phyloP scores from a whole-genome alignment of 306 rosid species.

The Cicer yamashitae region DNA sequence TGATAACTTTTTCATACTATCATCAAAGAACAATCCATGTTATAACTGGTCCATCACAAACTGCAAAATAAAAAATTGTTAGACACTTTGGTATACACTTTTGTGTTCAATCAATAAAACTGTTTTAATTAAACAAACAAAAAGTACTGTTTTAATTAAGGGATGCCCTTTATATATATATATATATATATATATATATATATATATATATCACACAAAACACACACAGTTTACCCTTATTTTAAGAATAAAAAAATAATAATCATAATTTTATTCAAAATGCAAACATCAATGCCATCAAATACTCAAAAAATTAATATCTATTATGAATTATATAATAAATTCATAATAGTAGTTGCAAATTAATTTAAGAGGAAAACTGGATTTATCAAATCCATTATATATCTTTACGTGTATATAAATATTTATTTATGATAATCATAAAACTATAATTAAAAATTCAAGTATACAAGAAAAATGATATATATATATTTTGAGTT shows the following conservation, averaged over 20 bases:
- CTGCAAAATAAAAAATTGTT: constrained; percentile 26
- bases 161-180: too few relatives aligned
- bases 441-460: not conserved
- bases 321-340: not conserved
- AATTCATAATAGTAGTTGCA: not conserved
- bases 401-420: not conserved
- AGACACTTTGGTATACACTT: not conserved
- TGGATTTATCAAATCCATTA: not conserved
- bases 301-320: not conserved
- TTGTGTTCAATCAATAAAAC: not conserved
- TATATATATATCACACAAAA: too few relatives aligned
- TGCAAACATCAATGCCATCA: not conserved
- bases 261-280: not conserved
- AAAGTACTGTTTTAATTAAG: too few relatives aligned
- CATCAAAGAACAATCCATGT: not conserved
- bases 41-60: not conserved
- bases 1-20: not conserved
- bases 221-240: too few relatives aligned
- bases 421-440: not conserved
- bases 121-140: not conserved
- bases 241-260: too few relatives aligned
- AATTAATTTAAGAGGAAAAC: not conserved
- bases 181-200: too few relatives aligned
- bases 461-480: too few relatives aligned
- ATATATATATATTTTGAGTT: too few relatives aligned